A percentile compares a stretch with the other conserved stretches of the same genome.
phyloP scores from a whole-genome alignment of 768 basidiomycete species.

The Sutorius australiensis region DNA sequence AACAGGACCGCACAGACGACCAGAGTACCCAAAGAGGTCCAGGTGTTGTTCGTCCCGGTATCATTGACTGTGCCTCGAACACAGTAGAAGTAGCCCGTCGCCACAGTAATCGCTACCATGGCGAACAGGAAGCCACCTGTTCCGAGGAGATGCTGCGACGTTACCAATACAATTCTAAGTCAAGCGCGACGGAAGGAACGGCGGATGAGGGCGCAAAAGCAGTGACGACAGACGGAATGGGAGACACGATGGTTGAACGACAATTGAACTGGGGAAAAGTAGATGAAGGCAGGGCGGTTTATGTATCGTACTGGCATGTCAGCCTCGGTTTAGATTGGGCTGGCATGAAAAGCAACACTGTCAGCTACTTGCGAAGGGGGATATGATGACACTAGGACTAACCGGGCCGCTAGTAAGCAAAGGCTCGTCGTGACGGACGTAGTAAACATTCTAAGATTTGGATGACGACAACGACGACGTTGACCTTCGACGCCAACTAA shows the following conservation, averaged over 20 bases:
- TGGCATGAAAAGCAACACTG: not conserved
- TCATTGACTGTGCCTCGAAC: not conserved
- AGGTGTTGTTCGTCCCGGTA: not conserved
- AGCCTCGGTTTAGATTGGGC: conserved; percentile 4
- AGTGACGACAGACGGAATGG: conserved; percentile 13
- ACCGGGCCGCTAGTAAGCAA: not conserved
- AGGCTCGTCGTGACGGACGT: no score
- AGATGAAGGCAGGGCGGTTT: not conserved
- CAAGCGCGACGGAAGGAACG: conserved; percentile 2
- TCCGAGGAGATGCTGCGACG: not conserved
- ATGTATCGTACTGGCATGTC: conserved; percentile 6
- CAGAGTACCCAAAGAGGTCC: conserved; percentile 9
- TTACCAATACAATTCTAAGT: not conserved
- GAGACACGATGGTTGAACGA: conserved; percentile 14
- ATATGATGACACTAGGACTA: not conserved
- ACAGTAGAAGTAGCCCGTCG: conserved; percentile 14
- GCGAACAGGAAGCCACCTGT: conserved; percentile 18
- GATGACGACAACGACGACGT: not conserved
- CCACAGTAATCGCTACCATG: conserved; percentile 8
- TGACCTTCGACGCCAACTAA: no score
- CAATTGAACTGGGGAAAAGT: not conserved
- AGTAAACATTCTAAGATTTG: not conserved
- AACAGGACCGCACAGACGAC: conserved; percentile 6
- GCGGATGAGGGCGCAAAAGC: not conserved
- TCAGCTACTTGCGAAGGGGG: conserved; percentile 6